Conservation (phyloP, 2,329 filamentous ascomycete genomes). For the Metarhizium anisopliae region DNA sequence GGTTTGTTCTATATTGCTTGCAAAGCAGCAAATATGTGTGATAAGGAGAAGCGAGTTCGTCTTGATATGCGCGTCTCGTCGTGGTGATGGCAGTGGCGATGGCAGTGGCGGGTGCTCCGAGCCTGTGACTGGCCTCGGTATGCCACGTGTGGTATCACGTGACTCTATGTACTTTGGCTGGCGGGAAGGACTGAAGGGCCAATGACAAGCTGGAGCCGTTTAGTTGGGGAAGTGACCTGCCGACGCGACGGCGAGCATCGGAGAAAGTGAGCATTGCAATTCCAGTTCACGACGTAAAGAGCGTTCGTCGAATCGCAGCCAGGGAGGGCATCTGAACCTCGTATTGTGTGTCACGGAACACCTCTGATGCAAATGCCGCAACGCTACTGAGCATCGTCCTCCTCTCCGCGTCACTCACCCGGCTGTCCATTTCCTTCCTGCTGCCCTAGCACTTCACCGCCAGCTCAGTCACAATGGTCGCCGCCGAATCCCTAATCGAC, state of each 20-base stretch:
- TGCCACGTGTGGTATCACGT: background rate
- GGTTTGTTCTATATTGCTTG: background rate
- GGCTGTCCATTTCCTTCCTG: background rate
- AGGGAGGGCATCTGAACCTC: background rate
- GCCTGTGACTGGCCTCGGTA: background rate
- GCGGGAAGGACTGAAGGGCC: background rate
- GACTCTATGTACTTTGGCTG: background rate
- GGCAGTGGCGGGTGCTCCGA: background rate
- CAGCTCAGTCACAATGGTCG: conserved; percentile 17
- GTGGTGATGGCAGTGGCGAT: background rate
- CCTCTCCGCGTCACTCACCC: background rate
- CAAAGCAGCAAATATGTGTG: background rate
- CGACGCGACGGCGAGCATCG: background rate
- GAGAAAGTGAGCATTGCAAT: background rate
- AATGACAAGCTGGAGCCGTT: background rate
- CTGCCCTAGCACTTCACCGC: background rate
- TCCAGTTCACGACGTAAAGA: background rate
- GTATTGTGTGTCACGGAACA: background rate
- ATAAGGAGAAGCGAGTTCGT: background rate
- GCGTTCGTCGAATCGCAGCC: background rate
- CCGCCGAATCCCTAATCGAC: conserved; percentile 39
- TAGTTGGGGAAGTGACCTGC: background rate
- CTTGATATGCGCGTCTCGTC: background rate
- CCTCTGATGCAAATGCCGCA: background rate
- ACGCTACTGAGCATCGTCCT: background rate